phyloP scores from a whole-genome alignment of 1,284 basidiomycete genomes.

The Chalciporus sp. region DNA sequence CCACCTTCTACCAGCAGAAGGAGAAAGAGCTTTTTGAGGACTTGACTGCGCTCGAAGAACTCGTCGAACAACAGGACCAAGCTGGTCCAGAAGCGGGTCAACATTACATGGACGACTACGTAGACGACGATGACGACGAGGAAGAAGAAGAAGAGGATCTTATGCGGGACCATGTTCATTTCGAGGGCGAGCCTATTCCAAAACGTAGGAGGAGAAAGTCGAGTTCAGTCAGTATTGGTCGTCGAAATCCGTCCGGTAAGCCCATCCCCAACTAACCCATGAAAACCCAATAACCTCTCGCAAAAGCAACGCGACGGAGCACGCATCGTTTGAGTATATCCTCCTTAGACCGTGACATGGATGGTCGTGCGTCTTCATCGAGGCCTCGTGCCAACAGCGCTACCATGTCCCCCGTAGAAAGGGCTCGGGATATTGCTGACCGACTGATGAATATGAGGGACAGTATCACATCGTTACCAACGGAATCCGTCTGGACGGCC shows the following conservation, averaged over 20 bases:
- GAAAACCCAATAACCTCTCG: slow-evolving; percentile 7
- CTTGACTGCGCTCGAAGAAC: slow-evolving; percentile 64
- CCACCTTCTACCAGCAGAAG: slow-evolving; percentile 79
- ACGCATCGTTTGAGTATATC: slow-evolving; percentile 52
- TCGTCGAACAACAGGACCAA: slow-evolving; percentile 68
- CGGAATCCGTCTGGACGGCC: slow-evolving; percentile 77
- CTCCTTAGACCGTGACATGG: slow-evolving; percentile 45
- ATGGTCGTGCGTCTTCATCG: slow-evolving; percentile 39
- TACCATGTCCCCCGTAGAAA: slow-evolving; percentile 45
- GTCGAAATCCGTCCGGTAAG: slow-evolving; percentile 30
- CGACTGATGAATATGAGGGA: slow-evolving; percentile 53
- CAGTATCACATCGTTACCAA: slow-evolving; percentile 47
- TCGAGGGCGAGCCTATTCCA: slow-evolving; percentile 33
- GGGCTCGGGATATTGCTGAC: slow-evolving; percentile 43
- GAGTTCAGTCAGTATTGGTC: slow-evolving; percentile 35
- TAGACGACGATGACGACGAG: slow-evolving; percentile 67
- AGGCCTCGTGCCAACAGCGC: slow-evolving; percentile 21
- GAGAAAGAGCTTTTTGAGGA: slow-evolving; percentile 73
- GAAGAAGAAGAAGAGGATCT: slow-evolving; percentile 63
- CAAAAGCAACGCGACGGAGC: slow-evolving; percentile 25
- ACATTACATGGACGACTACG: slow-evolving; percentile 52
- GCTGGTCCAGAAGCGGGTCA: slow-evolving; percentile 54
- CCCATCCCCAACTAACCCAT: slow-evolving; percentile 1
- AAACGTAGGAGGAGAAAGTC: slow-evolving; percentile 40
- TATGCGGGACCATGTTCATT: slow-evolving; percentile 62